Evolutionary conservation across 192 early-diverging fungal genomes (phyloP).

Genomic region (Mortierella antarctica): DNA sequence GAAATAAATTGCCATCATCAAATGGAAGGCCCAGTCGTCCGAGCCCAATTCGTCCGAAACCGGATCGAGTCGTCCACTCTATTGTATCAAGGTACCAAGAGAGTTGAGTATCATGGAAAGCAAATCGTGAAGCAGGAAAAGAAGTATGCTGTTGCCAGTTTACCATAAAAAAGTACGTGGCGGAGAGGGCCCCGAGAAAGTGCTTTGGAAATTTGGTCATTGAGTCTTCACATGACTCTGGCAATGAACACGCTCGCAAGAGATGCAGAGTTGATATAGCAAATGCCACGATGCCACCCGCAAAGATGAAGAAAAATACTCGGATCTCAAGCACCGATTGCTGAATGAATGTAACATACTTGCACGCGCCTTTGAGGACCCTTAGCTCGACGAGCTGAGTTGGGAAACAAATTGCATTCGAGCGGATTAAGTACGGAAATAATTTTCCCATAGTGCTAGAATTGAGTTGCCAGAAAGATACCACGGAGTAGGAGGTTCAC

Average conservation of each 20-base stretch:
- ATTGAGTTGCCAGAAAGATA: no score
- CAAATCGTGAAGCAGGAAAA: no score
- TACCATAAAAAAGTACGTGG: conserved; percentile 31
- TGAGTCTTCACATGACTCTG: not conserved
- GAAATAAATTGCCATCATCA: conserved; percentile 32
- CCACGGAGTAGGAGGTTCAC: not conserved
- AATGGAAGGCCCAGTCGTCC: conserved; percentile 17
- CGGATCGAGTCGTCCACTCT: conserved; percentile 15
- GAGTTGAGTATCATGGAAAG: no score
- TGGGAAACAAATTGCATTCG: no score
- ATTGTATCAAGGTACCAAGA: not conserved
- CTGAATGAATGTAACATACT: conserved; percentile 30
- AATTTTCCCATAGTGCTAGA: no score
- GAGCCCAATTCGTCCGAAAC: not conserved
- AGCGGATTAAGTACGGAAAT: no score
- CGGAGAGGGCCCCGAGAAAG: conserved; percentile 5
- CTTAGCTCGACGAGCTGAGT: conserved; percentile 34
- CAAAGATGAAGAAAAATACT: conserved; percentile 49
- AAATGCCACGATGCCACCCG: not conserved
- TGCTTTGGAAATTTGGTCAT: conserved; percentile 3
- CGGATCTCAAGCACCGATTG: conserved; percentile 11
- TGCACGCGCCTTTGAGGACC: conserved; percentile 20
- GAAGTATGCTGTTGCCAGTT: no score
- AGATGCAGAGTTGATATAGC: not conserved
- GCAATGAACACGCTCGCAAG: no score